phyloP scores from a whole-genome alignment of 306 rosid species.

The Bauhinia variegata region DNA sequence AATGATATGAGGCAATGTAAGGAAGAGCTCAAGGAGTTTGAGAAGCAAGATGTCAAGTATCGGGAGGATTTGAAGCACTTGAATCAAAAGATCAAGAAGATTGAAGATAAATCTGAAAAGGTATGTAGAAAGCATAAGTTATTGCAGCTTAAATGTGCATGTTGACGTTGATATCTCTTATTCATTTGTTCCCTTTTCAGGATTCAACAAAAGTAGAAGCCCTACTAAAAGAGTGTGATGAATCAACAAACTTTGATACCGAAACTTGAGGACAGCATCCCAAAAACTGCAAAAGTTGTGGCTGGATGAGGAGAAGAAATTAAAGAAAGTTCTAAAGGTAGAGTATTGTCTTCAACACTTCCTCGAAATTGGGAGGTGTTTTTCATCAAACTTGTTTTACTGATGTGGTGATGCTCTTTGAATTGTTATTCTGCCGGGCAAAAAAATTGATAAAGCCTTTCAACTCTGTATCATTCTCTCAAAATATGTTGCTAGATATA shows the following conservation, averaged over 20 bases:
- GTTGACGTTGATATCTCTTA: constrained; percentile 29
- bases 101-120: constrained; percentile 86
- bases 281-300: constrained; percentile 74
- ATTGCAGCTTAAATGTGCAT: constrained; percentile 2
- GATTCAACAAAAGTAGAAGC: constrained; percentile 70
- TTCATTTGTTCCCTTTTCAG: constrained; percentile 50
- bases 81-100: constrained; percentile 84
- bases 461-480: constrained; percentile 13
- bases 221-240: constrained; percentile 71
- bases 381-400: constrained; percentile 12
- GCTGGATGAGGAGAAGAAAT: constrained; percentile 81
- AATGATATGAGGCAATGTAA: constrained; percentile 75
- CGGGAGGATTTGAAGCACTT: constrained; percentile 86
- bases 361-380: constrained; percentile 18
- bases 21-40: constrained; percentile 92
- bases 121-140: constrained; percentile 45
- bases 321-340: constrained; percentile 80
- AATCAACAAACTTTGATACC: constrained; percentile 77
- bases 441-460: not conserved
- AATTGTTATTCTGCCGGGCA: constrained; percentile 4
- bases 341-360: constrained; percentile 17
- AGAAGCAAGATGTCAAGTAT: constrained; percentile 88
- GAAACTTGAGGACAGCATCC: constrained; percentile 71
- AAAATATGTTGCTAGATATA: not conserved
- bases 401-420: constrained; percentile 17